Evolutionary conservation across 805 yeast species (phyloP), one percentile per base, ranked within the genome.

Genomic region (Ogataea zsoltii): DNA sequence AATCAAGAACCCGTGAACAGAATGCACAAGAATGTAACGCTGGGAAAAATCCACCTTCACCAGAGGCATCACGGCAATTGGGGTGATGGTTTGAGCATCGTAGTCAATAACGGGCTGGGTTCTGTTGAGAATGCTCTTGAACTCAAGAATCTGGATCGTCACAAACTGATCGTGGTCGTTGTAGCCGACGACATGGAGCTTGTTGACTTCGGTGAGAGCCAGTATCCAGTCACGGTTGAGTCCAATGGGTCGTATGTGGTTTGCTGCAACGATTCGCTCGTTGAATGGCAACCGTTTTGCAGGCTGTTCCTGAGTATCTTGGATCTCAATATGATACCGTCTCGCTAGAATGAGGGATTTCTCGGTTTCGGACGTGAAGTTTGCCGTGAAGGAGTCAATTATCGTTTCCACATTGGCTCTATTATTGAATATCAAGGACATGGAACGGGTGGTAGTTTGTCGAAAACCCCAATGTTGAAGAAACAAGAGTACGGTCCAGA

Each of bases 161-260:
- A 44, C 38, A 10, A 58, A 44, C 15, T 44, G 40, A 5, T 33
- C 9, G 3, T 26, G 2, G 2, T 38, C 38, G 41, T 47, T 45
- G 40, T 46, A 50, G 1, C 53, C 55, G 26, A 60, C 18, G 3
- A 53, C 55, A 36, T 43, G 47, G 3, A 62, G 33, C 16, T 52
- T 48, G 32, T 59, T 54, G 9, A 35, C 3, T 16, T 60, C 65
- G 4, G 63, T 58, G 7, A 62, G 31, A 0, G 58, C 15, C 4
- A 61, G 21, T 2, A 62, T 9, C 67, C 67, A 62, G 11, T 51
- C 53, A 1, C 16, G 37, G 2, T 26, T 21, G 17, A 47, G 33
- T 1, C 55, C 61, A 3, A 23, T n/a, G 14, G 64, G 58, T 7
- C 17, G 26, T 5, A 61, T 33, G 23, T 56, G 53, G 28, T 50